phyloP scores from a whole-genome alignment of 805 yeast genomes.

The Candida succiphila region DNA sequence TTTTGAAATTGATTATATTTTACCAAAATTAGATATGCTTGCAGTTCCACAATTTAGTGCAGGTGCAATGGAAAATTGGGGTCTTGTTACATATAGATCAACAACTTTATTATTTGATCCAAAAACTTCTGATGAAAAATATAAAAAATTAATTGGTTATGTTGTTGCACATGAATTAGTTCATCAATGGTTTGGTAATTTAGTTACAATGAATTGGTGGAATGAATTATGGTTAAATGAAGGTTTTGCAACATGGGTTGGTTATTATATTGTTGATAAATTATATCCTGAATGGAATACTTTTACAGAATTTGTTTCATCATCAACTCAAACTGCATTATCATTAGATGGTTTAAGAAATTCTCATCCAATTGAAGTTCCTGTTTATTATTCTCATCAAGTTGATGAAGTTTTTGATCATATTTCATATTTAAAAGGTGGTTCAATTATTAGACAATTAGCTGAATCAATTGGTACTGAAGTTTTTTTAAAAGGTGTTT shows the following conservation, averaged over 20 bases:
- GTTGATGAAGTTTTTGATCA: slow-evolving; percentile 78
- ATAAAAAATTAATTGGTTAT: slow-evolving; percentile 67
- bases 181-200: slow-evolving; percentile 91
- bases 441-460: slow-evolving; percentile 68
- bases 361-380: slow-evolving; percentile 83
- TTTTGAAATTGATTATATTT: slow-evolving; percentile 54
- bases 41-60: slow-evolving; percentile 75
- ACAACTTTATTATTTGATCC: slow-evolving; percentile 43
- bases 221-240: slow-evolving; percentile 86
- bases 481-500: slow-evolving; percentile 63
- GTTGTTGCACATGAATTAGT: slow-evolving; percentile 84
- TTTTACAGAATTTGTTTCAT: slow-evolving; percentile 50
- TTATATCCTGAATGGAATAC: slow-evolving; percentile 79
- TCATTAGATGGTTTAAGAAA: slow-evolving; percentile 48
- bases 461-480: slow-evolving; percentile 65
- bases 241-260: slow-evolving; percentile 86
- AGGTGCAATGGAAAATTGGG: slow-evolving; percentile 93
- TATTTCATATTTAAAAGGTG: slow-evolving; percentile 76
- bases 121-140: slow-evolving; percentile 34
- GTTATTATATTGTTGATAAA: slow-evolving; percentile 58
- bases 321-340: slow-evolving; percentile 42
- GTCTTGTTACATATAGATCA: slow-evolving; percentile 62
- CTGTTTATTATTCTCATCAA: slow-evolving; percentile 71
- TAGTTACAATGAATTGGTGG: slow-evolving; percentile 93
- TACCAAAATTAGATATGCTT: slow-evolving; percentile 75